Percentiles rank a stretch among this genome's conserved stretches.
Conservation (phyloP, 2,329 filamentous ascomycete species). For the Fusarium nematophilum region DNA sequence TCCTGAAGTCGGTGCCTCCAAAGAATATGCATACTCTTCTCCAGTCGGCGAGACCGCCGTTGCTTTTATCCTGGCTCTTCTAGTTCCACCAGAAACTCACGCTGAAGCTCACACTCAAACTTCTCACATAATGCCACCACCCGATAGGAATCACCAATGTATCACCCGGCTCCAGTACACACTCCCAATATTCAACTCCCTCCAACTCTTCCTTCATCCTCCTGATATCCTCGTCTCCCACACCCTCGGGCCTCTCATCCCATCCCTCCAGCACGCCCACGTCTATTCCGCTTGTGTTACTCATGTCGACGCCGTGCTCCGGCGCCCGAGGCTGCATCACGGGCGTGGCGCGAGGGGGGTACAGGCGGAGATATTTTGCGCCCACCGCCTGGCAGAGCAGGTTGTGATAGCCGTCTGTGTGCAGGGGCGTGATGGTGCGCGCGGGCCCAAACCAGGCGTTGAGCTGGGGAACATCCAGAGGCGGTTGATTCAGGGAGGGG, state of each 20-base stretch:
- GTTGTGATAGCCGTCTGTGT: constrained; percentile 95
- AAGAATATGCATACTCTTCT: neutral
- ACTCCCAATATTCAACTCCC: constrained; percentile 76
- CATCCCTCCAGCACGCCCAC: constrained; percentile 75
- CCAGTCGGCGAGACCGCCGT: neutral
- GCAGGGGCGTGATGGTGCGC: constrained; percentile 89
- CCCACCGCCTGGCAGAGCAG: constrained; percentile 91
- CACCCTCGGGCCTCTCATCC: constrained; percentile 55
- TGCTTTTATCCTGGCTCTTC: neutral
- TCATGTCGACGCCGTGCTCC: constrained; percentile 86
- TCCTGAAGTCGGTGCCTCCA: too few species aligned
- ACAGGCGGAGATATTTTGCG: constrained; percentile 90
- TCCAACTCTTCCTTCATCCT: constrained; percentile 62
- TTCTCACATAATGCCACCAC: constrained; percentile 98
- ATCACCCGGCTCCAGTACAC: constrained; percentile 83
- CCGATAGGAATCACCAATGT: constrained; percentile 90
- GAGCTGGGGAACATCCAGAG: constrained; percentile 71
- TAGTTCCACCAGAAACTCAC: constrained; percentile 97
- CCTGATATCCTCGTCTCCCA: constrained; percentile 49
- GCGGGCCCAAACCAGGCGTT: constrained; percentile 95
- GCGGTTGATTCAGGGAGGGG: constrained; percentile 50
- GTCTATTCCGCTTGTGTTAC: constrained; percentile 86
- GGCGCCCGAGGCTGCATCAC: constrained; percentile 70
- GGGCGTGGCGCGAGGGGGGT: constrained; percentile 72
- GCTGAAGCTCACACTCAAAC: constrained; percentile 87